These are phyloP conservation scores for Phycomyces nitens DNA, from an alignment of 192 early-diverging fungal species.

Conservation along the genomic window DNA sequence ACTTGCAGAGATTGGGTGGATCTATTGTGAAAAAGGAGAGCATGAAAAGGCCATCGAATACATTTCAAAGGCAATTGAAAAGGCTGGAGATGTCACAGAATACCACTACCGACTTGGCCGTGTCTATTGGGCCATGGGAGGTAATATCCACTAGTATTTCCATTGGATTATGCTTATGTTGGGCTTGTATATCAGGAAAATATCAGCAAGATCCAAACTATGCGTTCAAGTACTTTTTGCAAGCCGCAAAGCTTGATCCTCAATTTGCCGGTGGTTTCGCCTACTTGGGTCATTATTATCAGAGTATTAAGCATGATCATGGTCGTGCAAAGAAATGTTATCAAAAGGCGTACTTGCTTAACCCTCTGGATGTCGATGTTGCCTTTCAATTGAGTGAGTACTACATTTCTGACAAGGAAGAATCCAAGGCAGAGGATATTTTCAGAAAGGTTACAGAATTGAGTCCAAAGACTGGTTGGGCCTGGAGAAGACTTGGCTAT, in stretches of 20 bases:
- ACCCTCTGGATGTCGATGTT: slow-evolving; percentile 64
- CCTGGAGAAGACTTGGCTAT: slow-evolving; percentile 78
- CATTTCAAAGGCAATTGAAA: slow-evolving; percentile 51
- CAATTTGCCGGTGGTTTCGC: slow-evolving; percentile 63
- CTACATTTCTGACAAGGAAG: slow-evolving; percentile 47
- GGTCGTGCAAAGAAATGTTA: slow-evolving; percentile 79
- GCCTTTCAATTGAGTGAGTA: slow-evolving; percentile 62
- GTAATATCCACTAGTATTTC: slow-evolving; percentile 24
- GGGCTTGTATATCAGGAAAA: neutral
- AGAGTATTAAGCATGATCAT: slow-evolving; percentile 57
- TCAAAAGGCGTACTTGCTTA: slow-evolving; percentile 70
- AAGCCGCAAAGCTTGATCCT: slow-evolving; percentile 68
- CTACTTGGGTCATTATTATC: slow-evolving; percentile 81
- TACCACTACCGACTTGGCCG: slow-evolving; percentile 67
- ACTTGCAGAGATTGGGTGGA: slow-evolving; percentile 70
- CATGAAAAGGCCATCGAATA: slow-evolving; percentile 49
- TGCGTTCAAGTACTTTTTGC: slow-evolving; percentile 66
- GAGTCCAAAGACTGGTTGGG: slow-evolving; percentile 61
- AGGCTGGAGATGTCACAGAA: slow-evolving; percentile 42
- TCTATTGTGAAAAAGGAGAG: slow-evolving; percentile 50
- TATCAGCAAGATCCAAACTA: slow-evolving; percentile 25
- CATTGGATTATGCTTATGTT: too few relatives aligned
- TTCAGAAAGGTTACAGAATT: slow-evolving; percentile 41
- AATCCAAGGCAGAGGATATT: slow-evolving; percentile 46
- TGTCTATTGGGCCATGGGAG: slow-evolving; percentile 75